Evolutionary conservation across 805 yeast species (phyloP).

Genomic region (Hanseniaspora vineae): DNA sequence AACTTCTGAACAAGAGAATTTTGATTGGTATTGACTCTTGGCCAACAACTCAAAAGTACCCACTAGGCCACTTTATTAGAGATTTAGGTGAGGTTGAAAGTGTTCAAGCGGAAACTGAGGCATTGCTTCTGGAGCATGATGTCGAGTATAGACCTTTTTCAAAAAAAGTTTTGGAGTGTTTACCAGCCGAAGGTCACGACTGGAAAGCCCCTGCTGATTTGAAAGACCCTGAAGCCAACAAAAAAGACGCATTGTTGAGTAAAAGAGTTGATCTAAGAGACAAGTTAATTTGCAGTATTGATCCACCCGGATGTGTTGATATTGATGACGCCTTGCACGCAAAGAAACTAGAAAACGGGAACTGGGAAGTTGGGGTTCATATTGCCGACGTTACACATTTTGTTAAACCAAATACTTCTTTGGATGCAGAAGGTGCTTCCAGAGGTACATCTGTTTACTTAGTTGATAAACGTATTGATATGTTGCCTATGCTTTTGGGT

Average conservation of each 20-base stretch:
- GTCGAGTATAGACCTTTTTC: constrained; percentile 95
- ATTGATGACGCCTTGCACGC: constrained; percentile 98
- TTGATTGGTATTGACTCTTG: constrained; percentile 89
- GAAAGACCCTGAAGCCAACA: constrained; percentile 38
- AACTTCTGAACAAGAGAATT: constrained; percentile 76
- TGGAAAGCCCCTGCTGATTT: constrained; percentile 77
- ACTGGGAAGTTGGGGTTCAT: constrained; percentile 95
- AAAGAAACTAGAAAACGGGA: constrained; percentile 70
- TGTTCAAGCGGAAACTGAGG: constrained; percentile 92
- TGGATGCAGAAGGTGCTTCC: constrained; percentile 92
- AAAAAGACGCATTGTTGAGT: constrained; percentile 32
- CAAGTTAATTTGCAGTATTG: constrained; percentile 84
- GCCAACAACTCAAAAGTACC: constrained; percentile 73
- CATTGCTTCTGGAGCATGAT: constrained; percentile 83
- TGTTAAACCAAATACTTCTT: constrained; percentile 82
- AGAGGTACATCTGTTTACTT: constrained; percentile 95
- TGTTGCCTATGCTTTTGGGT: constrained; percentile 91
- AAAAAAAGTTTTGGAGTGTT: constrained; percentile 78
- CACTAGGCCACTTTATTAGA: constrained; percentile 91
- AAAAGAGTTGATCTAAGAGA: constrained; percentile 81
- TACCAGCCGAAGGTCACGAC: constrained; percentile 85
- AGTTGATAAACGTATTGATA: constrained; percentile 96
- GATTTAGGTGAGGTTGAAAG: constrained; percentile 82
- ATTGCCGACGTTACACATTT: constrained; percentile 98
- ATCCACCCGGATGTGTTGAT: constrained; percentile 97